These are phyloP conservation scores for Corymbia citriodora DNA, from an alignment of 441 rosid genomes.

Conservation along the genomic window DNA sequence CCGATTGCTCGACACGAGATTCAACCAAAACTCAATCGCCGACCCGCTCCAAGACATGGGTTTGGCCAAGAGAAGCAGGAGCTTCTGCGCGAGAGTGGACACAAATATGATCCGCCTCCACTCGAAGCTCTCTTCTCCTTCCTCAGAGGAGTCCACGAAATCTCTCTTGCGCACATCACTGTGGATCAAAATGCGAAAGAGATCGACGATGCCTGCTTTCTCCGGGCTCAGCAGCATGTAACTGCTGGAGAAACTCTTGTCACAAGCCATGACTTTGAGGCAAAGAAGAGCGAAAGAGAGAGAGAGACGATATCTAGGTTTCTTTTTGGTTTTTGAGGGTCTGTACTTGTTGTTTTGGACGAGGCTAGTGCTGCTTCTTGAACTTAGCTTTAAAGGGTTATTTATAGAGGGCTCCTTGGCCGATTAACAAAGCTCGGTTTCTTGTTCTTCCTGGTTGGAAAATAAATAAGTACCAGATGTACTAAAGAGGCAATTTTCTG, in stretches of 20 bases:
- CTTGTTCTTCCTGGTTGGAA: not conserved
- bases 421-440: not conserved
- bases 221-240: not conserved
- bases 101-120: not conserved
- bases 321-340: not conserved
- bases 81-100: not conserved
- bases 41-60: not conserved
- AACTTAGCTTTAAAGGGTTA: not conserved
- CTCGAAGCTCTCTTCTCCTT: not conserved
- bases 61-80: not conserved
- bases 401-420: not conserved
- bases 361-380: not conserved
- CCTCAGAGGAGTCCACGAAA: constrained; percentile 1
- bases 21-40: not conserved
- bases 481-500: not conserved
- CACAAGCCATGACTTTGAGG: not conserved
- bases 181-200: not conserved
- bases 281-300: not conserved
- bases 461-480: not conserved
- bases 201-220: not conserved
- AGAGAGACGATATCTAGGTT: not conserved
- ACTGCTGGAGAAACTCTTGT: not conserved
- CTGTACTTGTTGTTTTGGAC: not conserved
- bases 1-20: not conserved
- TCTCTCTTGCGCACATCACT: not conserved